These are phyloP conservation scores for Tulasnella calospora DNA, from an alignment of 768 basidiomycete species.

Conservation along the genomic window DNA sequence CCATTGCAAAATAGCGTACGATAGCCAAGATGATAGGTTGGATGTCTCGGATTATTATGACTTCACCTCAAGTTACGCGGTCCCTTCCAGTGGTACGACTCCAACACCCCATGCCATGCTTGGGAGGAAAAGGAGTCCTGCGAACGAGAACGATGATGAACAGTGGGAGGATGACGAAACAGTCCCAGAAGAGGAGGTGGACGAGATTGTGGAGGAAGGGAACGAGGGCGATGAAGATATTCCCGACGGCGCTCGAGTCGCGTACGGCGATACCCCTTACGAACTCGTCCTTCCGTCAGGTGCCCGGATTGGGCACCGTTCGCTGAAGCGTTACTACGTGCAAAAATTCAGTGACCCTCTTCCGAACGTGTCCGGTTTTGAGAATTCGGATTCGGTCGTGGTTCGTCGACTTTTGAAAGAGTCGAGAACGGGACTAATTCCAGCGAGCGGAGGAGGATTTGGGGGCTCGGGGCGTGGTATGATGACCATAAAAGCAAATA, in stretches of 20 bases:
- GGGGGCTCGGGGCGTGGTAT: conserved; percentile 80
- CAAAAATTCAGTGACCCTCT: conserved; percentile 58
- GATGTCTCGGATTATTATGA: conserved; percentile 93
- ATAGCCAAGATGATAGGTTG: conserved; percentile 68
- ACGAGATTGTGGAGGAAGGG: conserved; percentile 43
- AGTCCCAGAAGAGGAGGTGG: conserved; percentile 35
- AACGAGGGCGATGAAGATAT: conserved; percentile 41
- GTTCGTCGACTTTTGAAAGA: conserved; percentile 75
- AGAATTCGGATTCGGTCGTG: conserved; percentile 65
- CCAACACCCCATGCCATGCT: conserved; percentile 10
- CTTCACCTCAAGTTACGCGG: conserved; percentile 67
- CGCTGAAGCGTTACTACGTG: conserved; percentile 77
- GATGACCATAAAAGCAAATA: conserved; percentile 82
- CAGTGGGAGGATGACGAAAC: conserved; percentile 38
- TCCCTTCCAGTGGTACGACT: conserved; percentile 13
- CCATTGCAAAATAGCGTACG: conserved; percentile 95
- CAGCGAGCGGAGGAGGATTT: conserved; percentile 68
- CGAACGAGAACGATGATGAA: conserved; percentile 33
- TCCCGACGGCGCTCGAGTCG: conserved; percentile 49
- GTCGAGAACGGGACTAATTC: conserved; percentile 70
- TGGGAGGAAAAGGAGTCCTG: conserved; percentile 32
- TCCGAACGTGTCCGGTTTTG: conserved; percentile 38
- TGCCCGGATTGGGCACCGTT: conserved; percentile 84
- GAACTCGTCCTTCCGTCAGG: conserved; percentile 94
- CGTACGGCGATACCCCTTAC: conserved; percentile 72